phyloP scores from a whole-genome alignment of 2,329 filamentous ascomycete genomes.

The Pestalotiopsis sp. region DNA sequence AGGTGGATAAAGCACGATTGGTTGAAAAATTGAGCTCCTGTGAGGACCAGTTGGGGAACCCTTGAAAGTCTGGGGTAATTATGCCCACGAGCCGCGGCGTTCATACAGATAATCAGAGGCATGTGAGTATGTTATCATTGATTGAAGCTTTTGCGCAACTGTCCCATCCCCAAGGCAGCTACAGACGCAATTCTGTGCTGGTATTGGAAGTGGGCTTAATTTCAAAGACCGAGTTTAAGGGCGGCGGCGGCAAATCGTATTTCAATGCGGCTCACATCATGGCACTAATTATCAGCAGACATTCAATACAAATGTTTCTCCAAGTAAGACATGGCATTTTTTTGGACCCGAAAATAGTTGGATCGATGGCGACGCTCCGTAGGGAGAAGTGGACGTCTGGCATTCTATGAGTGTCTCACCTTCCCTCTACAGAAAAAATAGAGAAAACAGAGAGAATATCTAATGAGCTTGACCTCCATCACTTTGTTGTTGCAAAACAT shows the following conservation, averaged over 20 bases:
- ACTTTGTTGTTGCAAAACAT: not conserved
- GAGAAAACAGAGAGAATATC: not conserved
- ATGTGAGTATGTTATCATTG: conserved; percentile 9
- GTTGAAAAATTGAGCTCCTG: not conserved
- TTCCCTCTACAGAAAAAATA: not conserved
- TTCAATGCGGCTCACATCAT: no score
- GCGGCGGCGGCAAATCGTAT: no score
- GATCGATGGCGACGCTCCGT: not conserved
- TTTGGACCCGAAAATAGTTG: not conserved
- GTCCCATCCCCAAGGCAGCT: no score
- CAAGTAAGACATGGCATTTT: not conserved
- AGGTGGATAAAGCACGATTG: conserved; percentile 2
- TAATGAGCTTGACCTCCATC: no score
- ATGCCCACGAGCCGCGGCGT: conserved; percentile 3
- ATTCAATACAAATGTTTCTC: not conserved
- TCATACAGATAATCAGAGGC: not conserved
- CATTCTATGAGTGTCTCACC: conserved; percentile 2
- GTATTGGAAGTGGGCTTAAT: no score
- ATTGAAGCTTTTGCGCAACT: not conserved
- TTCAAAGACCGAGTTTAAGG: no score
- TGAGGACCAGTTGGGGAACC: not conserved
- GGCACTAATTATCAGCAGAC: no score
- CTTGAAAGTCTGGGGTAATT: conserved; percentile 2
- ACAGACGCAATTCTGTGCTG: no score
- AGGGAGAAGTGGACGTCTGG: not conserved